These are phyloP conservation scores for Setaria viridis DNA, from an alignment of 202 grass and related monocot genomes.

Conservation along the genomic window DNA sequence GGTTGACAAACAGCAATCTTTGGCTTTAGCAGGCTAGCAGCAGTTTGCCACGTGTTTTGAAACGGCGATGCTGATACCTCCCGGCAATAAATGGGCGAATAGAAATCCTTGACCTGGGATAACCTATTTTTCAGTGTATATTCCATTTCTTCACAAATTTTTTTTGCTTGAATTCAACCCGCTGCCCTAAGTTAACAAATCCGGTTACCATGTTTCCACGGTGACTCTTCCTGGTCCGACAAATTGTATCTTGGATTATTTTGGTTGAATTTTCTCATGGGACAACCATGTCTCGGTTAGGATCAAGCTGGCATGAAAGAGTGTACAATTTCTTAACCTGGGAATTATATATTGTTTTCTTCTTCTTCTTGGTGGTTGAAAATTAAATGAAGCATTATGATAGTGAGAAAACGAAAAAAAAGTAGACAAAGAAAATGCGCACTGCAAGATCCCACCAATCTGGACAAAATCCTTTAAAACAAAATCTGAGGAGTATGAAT, in stretches of 20 bases:
- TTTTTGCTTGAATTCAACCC: slow-evolving; percentile 5
- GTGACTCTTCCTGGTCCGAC: not conserved
- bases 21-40: not conserved
- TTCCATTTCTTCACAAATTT: not conserved
- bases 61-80: not conserved
- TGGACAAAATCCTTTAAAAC: not conserved
- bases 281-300: not conserved
- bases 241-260: not conserved
- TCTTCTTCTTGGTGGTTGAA: not conserved
- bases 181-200: not conserved
- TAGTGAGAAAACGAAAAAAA: not conserved
- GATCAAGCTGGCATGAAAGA: not conserved
- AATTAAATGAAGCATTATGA: not conserved
- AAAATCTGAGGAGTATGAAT: not conserved
- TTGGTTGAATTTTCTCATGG: not conserved
- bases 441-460: not conserved
- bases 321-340: not conserved
- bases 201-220: not conserved
- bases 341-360: not conserved
- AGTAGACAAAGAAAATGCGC: not conserved
- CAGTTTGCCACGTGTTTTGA: not conserved
- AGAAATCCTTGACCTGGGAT: not conserved
- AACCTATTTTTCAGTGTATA: not conserved
- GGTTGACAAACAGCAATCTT: not conserved
- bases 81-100: not conserved